A percentile compares a stretch with the other conserved stretches of the same genome.
phyloP scores from a whole-genome alignment of 2,329 filamentous ascomycete species.

The Apiospora hydei region DNA sequence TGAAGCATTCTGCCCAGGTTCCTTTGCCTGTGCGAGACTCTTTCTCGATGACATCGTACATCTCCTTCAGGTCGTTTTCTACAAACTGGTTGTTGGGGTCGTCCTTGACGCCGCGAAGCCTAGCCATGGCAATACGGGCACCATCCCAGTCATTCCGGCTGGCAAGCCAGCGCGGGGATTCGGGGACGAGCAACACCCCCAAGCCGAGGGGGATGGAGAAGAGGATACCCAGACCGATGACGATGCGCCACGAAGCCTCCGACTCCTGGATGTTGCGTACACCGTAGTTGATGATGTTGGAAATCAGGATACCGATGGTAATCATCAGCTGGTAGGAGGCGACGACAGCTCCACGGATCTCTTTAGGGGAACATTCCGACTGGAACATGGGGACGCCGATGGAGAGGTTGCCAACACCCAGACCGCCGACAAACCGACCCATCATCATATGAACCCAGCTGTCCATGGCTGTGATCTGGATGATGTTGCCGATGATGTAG shows the following conservation, averaged over 20 bases:
- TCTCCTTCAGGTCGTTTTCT: slow-evolving; percentile 61
- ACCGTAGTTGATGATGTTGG: slow-evolving; percentile 63
- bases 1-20: slow-evolving; percentile 68
- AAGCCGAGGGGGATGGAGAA: slow-evolving; percentile 60
- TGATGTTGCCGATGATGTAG: slow-evolving; percentile 69
- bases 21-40: slow-evolving; percentile 53
- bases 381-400: slow-evolving; percentile 73
- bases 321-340: slow-evolving; percentile 78
- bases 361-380: slow-evolving; percentile 66
- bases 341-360: slow-evolving; percentile 71
- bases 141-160: slow-evolving; percentile 54
- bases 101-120: slow-evolving; percentile 59
- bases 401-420: slow-evolving; percentile 72
- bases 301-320: slow-evolving; percentile 70
- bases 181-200: slow-evolving; percentile 61
- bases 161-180: slow-evolving; percentile 65
- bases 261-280: slow-evolving; percentile 51
- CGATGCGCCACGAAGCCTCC: slow-evolving; percentile 65
- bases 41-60: slow-evolving; percentile 55
- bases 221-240: slow-evolving; percentile 63
- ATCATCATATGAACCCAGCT: slow-evolving; percentile 72
- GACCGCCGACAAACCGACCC: slow-evolving; percentile 70
- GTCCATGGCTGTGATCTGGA: slow-evolving; percentile 66
- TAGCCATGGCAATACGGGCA: slow-evolving; percentile 58
- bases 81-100: slow-evolving; percentile 53